A percentile compares a stretch with the other conserved stretches of the same genome.
phyloP scores from a whole-genome alignment of 495 filamentous ascomycete species.

The Xylaria longipes region DNA sequence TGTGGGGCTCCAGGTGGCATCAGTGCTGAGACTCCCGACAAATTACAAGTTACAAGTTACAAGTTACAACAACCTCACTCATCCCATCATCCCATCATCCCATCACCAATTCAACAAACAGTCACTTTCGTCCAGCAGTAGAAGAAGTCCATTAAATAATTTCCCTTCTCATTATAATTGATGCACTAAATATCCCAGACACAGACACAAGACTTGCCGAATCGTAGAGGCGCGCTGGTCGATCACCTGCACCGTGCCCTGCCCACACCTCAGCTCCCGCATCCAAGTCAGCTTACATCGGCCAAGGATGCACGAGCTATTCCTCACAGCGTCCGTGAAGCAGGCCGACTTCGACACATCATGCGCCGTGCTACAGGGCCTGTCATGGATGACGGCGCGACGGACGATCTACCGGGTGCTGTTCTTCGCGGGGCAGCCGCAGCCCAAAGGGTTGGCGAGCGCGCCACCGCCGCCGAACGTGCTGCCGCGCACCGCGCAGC shows the following conservation, averaged over 20 bases:
- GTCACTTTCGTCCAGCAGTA: background rate
- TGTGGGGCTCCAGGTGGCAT: constrained; percentile 11
- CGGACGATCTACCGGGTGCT: constrained; percentile 44
- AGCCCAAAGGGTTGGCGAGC: constrained; percentile 45
- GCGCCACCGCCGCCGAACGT: constrained; percentile 22
- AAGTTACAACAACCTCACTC: background rate
- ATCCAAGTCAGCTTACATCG: background rate
- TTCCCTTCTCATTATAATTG: background rate
- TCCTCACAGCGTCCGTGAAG: constrained; percentile 46
- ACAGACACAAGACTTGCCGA: background rate
- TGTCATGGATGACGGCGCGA: constrained; percentile 48
- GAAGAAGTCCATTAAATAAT: background rate
- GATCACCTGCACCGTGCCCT: background rate
- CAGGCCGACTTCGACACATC: constrained; percentile 44
- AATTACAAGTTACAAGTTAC: too few species aligned
- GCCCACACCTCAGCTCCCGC: background rate
- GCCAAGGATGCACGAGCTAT: constrained; percentile 48
- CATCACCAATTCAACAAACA: background rate
- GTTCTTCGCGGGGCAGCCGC: constrained; percentile 44
- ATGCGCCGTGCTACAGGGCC: constrained; percentile 46
- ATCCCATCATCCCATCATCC: background rate
- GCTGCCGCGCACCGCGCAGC: constrained; percentile 25
- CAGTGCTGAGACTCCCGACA: background rate
- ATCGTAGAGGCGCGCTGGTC: background rate
- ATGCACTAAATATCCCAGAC: background rate